Conservation (phyloP, 768 basidiomycete genomes). For the Glaciozyma martinii region DNA sequence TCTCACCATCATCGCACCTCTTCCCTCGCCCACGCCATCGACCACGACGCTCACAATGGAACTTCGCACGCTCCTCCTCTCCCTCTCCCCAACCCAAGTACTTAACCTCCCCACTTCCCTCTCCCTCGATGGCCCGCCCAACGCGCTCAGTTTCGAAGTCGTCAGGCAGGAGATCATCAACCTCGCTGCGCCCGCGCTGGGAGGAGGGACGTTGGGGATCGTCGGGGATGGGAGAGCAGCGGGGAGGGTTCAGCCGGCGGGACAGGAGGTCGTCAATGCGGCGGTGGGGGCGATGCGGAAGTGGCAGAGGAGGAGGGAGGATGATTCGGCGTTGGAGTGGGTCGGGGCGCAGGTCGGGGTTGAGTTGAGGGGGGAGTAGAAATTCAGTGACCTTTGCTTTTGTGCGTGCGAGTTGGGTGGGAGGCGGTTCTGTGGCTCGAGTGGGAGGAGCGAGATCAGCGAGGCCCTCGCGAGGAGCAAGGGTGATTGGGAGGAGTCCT, state of each 20-base stretch:
- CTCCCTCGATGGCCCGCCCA: neutral
- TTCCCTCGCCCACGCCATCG: neutral
- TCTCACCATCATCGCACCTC: neutral
- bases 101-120: slow-evolving; percentile 12
- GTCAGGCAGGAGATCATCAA: neutral
- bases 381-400: neutral
- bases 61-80: neutral
- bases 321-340: slow-evolving; percentile 2
- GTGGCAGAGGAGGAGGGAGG: slow-evolving; percentile 9
- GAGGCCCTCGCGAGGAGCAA: too few species aligned
- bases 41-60: neutral
- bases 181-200: neutral
- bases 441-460: too few species aligned
- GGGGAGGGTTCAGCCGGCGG: neutral
- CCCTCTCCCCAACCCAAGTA: slow-evolving; percentile 16
- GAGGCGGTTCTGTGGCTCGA: too few species aligned
- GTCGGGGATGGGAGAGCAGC: neutral
- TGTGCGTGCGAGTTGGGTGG: too few species aligned
- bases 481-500: too few species aligned
- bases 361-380: neutral
- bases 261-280: neutral
- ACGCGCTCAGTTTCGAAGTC: neutral
- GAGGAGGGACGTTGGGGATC: neutral
- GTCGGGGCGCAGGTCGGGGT: neutral
- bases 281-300: neutral